Evolutionary conservation across 148 eudicot genomes (phyloP).

Genomic region (Rhododendron henanense): DNA sequence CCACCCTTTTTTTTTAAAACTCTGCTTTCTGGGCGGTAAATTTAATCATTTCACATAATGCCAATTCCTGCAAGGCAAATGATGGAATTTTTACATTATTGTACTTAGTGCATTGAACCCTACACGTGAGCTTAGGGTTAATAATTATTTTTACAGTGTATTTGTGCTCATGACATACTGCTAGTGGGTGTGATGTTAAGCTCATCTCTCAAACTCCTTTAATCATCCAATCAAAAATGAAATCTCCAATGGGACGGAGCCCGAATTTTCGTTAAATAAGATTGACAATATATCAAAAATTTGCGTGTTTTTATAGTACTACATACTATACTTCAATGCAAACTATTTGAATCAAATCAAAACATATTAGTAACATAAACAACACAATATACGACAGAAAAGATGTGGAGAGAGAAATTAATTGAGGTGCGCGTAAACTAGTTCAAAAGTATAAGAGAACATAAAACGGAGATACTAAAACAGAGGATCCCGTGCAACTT

Average conservation of each 20-base stretch:
- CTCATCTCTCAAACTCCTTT: neutral
- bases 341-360: too few species aligned
- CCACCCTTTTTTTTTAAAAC: neutral
- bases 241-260: neutral
- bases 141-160: constrained; percentile 8
- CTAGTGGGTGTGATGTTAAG: neutral
- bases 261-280: neutral
- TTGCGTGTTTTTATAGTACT: too few species aligned
- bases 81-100: constrained; percentile 43
- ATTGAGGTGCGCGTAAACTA: neutral
- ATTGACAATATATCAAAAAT: too few species aligned
- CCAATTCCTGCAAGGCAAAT: constrained; percentile 56
- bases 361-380: neutral
- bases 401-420: neutral
- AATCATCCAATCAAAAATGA: neutral
- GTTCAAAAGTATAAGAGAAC: neutral
- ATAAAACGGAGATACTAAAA: neutral
- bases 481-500: neutral
- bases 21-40: constrained; percentile 31
- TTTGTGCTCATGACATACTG: neutral
- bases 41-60: constrained; percentile 54
- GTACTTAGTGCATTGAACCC: constrained; percentile 39
- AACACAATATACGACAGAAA: neutral
- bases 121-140: constrained; percentile 47
- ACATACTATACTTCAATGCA: too few species aligned